Evolutionary conservation across 345 rosid species (phyloP).

Genomic region (Hypericum perforatum): DNA sequence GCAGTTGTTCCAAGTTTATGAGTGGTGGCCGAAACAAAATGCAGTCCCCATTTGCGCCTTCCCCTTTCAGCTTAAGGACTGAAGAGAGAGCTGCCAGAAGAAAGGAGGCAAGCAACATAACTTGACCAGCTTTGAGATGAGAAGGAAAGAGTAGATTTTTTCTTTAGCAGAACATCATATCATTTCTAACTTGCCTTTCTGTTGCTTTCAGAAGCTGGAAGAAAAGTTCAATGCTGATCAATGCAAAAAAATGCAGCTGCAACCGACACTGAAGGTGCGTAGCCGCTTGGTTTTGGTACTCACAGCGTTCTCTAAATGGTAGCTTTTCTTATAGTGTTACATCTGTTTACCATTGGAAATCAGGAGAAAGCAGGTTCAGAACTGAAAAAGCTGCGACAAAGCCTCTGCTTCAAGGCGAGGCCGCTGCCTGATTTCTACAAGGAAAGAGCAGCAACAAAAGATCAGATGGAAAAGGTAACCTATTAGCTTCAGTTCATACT

Average conservation of each 20-base stretch:
- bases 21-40: slow-evolving; percentile 49
- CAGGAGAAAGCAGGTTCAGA: slow-evolving; percentile 48
- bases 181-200: too few relatives aligned
- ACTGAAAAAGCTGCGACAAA: slow-evolving; percentile 46
- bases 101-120: slow-evolving; percentile 45
- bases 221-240: slow-evolving; percentile 60
- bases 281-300: too few relatives aligned
- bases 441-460: slow-evolving; percentile 30
- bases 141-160: background rate
- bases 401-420: slow-evolving; percentile 85
- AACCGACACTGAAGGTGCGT: slow-evolving; percentile 37
- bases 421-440: slow-evolving; percentile 85
- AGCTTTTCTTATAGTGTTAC: too few relatives aligned
- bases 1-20: slow-evolving; percentile 49
- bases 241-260: slow-evolving; percentile 35
- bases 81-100: slow-evolving; percentile 83
- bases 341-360: background rate
- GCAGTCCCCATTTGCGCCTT: slow-evolving; percentile 46
- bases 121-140: background rate
- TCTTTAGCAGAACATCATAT: too few relatives aligned
- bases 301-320: too few relatives aligned
- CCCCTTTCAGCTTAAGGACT: slow-evolving; percentile 60
- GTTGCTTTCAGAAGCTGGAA: slow-evolving; percentile 50
- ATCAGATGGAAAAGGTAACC: slow-evolving; percentile 41
- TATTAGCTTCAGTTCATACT: background rate